Conservation (phyloP, 2,329 filamentous ascomycete species). For the Neonectria faginata region DNA sequence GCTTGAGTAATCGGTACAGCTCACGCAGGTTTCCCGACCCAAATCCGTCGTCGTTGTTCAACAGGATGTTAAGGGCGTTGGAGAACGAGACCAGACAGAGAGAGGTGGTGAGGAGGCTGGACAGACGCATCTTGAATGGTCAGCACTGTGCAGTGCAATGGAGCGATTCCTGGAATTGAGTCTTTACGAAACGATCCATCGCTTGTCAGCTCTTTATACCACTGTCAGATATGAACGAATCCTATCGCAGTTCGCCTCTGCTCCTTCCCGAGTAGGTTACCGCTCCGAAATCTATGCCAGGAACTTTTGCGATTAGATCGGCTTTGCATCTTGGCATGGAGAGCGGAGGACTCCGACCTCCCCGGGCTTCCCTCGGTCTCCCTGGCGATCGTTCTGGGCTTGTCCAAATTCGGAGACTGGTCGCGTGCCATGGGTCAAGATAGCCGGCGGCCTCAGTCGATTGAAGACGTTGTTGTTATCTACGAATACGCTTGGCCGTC, state of each 20-base stretch:
- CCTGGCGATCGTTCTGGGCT: neutral
- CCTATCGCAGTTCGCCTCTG: neutral
- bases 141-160: neutral
- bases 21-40: slow-evolving; percentile 48
- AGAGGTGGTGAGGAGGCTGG: slow-evolving; percentile 31
- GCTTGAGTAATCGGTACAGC: slow-evolving; percentile 46
- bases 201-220: neutral
- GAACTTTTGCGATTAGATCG: slow-evolving; percentile 11
- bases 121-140: slow-evolving; percentile 38
- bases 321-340: neutral
- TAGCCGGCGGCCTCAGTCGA: slow-evolving; percentile 19
- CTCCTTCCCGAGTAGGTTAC: slow-evolving; percentile 21
- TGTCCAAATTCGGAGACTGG: slow-evolving; percentile 6
- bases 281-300: neutral
- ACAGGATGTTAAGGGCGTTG: slow-evolving; percentile 46
- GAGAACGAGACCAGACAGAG: slow-evolving; percentile 35
- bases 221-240: neutral
- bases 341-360: slow-evolving; percentile 1
- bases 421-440: slow-evolving; percentile 23
- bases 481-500: neutral
- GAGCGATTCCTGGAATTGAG: neutral
- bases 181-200: neutral
- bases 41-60: slow-evolving; percentile 49
- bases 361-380: neutral
- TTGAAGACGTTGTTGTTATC: neutral